Conservation (phyloP, 2,329 filamentous ascomycete species). For the Colletotrichum lentis region DNA sequence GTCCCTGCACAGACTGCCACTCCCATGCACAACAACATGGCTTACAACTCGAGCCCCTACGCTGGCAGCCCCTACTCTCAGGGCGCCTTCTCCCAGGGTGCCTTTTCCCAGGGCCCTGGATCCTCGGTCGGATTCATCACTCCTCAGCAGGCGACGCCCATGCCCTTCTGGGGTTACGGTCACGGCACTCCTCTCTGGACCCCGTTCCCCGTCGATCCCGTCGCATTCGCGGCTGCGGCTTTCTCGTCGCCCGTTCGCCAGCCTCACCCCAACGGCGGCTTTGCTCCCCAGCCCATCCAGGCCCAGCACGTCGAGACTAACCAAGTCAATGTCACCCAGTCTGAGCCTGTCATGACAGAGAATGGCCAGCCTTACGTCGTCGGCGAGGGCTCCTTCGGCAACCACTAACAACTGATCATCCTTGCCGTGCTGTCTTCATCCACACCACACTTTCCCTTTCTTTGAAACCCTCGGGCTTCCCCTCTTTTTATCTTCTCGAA, state of each 20-base stretch:
- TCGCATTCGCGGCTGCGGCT: slow-evolving; percentile 23
- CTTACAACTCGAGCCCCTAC: slow-evolving; percentile 13
- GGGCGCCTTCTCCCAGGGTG: slow-evolving; percentile 10
- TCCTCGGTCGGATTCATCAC: slow-evolving; percentile 25
- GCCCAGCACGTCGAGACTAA: not conserved
- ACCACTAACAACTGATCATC: slow-evolving; percentile 8
- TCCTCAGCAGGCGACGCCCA: slow-evolving; percentile 31
- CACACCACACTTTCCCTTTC: not conserved
- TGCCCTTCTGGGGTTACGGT: slow-evolving; percentile 34
- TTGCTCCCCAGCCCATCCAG: not conserved
- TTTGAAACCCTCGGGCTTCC: slow-evolving; percentile 3
- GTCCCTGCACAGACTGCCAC: slow-evolving; percentile 23
- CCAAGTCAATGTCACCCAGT: slow-evolving; percentile 28
- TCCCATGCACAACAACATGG: slow-evolving; percentile 30
- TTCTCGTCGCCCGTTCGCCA: slow-evolving; percentile 23
- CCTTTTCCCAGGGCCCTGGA: slow-evolving; percentile 27
- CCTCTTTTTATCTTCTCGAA: slow-evolving; percentile 11
- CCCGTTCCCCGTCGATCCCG: slow-evolving; percentile 24
- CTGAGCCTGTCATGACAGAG: slow-evolving; percentile 31
- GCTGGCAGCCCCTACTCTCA: slow-evolving; percentile 23
- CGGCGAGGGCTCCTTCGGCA: not conserved
- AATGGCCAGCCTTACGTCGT: slow-evolving; percentile 8
- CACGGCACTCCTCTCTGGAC: slow-evolving; percentile 35
- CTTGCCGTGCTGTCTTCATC: not conserved
- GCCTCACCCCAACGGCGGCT: not conserved